Conservation (phyloP, 257 asterid species). For the Phtheirospermum japonicum region DNA sequence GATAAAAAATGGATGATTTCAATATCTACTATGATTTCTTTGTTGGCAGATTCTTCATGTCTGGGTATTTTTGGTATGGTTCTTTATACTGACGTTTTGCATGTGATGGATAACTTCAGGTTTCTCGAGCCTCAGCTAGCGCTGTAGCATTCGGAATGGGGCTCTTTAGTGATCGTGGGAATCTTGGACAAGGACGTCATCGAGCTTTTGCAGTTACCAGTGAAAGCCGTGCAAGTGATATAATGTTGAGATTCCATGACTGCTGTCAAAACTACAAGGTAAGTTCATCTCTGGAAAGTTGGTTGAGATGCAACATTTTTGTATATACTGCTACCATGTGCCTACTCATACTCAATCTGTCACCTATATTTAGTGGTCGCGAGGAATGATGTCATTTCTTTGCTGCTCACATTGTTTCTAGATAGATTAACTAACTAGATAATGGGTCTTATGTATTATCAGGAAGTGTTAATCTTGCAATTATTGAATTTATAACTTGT, state of each 20-base stretch:
- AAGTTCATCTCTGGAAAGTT: constrained; percentile 18
- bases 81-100: constrained; percentile 19
- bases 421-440: too few relatives aligned
- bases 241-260: constrained; percentile 82
- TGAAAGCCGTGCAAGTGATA: constrained; percentile 97
- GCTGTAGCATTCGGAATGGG: constrained; percentile 99
- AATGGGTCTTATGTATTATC: constrained; percentile 14
- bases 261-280: constrained; percentile 98
- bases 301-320: constrained; percentile 7
- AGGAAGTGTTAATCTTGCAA: not conserved
- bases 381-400: constrained; percentile 2
- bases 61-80: constrained; percentile 13
- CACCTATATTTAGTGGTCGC: too few relatives aligned
- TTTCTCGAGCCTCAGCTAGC: constrained; percentile 95
- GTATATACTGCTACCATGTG: constrained; percentile 19
- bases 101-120: constrained; percentile 38
- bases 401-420: constrained; percentile 15
- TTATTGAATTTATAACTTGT: not conserved
- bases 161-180: constrained; percentile 69
- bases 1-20: too few relatives aligned
- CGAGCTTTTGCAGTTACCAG: constrained; percentile 94
- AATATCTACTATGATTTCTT: too few relatives aligned
- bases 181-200: constrained; percentile 78
- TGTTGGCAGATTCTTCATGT: not conserved
- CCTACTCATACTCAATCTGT: constrained; percentile 4